Base-by-base conservation (phyloP, 768 basidiomycete species). In the Kwoniella shandongensis region DNA sequence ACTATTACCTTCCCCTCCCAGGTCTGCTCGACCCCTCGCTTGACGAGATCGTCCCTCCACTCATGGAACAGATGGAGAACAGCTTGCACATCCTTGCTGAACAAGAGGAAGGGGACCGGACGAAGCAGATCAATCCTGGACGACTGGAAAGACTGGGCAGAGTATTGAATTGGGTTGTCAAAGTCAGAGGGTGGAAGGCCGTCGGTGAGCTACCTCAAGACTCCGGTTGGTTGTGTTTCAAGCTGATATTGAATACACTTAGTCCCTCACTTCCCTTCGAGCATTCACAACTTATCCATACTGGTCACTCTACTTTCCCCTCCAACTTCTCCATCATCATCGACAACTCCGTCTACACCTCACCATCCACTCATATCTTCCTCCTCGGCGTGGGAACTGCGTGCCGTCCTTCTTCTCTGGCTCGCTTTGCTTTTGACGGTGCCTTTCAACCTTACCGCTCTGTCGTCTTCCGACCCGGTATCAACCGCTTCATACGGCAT, bases 261-360 rank as follows among this genome's bases (percentile, higher is more conserved):
- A 99, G 94, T 88, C 61, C 86, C 89, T 61, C 92, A 88, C 76
- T 96, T 99, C 72, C 94, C 94, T 39, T 94, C 97, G 71, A 87
- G 91, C 69, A 82, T 96, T 32, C 80, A 83, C 1, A 90, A 94
- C 76, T 81, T 98, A 3, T 82, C 85, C 0, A 81, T 89, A 47
- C 87, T 86, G 0, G 78, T 94, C 13, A 80, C 82, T 17, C 88
- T 85, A 67, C 81, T 89, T 11, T 76, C 74, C 67, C 78, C 80
- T 30, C 67, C 66, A 7, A 53, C 38, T 4, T n/a, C 54, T 15
- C 38, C 73, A 12, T 41, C 41, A 79, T 32, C 79, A 79, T 18
- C 77, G 80, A 35, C 81, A 79, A 25, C 79, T 81, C 11, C 78
- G 77, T 13, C 72, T 80, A 54, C 75, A 77, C 57, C 59, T 20